Conservation (phyloP, 257 asterid species). For the Solanum habrochaites region DNA sequence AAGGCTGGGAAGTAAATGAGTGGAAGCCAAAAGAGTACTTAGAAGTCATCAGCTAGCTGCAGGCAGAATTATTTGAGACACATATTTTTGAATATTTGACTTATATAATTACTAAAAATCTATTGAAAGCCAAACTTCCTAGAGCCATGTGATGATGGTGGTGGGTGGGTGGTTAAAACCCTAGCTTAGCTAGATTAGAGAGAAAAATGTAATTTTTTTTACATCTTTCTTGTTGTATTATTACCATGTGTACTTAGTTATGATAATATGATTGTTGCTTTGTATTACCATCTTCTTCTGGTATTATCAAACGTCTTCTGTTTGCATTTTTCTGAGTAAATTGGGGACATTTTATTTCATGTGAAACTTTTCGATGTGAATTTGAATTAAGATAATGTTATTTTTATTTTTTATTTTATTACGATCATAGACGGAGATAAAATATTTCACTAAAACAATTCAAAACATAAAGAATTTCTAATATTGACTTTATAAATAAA, state of each 20-base stretch:
- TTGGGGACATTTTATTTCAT: no score
- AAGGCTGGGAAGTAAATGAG: background rate
- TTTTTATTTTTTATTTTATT: background rate
- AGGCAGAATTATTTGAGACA: background rate
- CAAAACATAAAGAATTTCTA: background rate
- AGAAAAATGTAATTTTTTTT: background rate
- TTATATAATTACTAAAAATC: background rate
- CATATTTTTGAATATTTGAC: background rate
- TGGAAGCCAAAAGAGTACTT: background rate
- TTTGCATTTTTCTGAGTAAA: no score
- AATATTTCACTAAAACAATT: background rate
- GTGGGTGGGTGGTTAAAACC: background rate
- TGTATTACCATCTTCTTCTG: no score
- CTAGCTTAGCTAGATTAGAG: background rate
- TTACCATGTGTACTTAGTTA: background rate
- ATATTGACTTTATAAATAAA: background rate
- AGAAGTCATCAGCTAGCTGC: background rate
- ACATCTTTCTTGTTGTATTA: background rate
- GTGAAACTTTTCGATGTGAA: no score
- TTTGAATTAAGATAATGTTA: no score
- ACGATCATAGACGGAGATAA: rapidly evolving
- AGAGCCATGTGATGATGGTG: background rate
- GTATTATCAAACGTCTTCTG: no score
- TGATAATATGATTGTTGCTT: background rate
- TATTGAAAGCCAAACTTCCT: background rate